A percentile compares a stretch with the other conserved stretches of the same genome.
Evolutionary conservation across 108 stramenopile species (phyloP).

Genomic region (Nannochloropsis gaditana): DNA sequence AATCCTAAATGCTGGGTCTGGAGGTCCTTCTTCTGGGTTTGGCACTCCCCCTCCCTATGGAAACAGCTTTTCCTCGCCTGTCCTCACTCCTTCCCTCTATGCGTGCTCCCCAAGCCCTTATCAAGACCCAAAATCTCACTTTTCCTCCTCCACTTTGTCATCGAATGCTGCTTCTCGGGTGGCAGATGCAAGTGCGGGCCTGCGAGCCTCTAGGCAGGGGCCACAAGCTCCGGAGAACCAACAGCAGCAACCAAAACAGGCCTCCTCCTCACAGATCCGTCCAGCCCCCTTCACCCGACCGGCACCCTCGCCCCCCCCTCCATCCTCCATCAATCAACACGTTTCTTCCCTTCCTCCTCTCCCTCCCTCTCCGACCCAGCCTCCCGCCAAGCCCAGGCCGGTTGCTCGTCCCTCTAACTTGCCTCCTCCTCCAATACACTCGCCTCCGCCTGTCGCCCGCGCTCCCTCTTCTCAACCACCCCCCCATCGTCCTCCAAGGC

Average conservation of each 20-base stretch:
- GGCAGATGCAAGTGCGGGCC: not conserved
- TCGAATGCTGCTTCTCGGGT: not conserved
- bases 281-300: not conserved
- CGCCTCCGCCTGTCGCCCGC: not conserved
- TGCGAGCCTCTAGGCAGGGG: not conserved
- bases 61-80: not conserved
- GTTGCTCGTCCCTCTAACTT: not conserved
- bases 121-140: too few relatives aligned
- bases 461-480: too few relatives aligned
- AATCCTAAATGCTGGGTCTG: not conserved
- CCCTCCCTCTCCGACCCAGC: not conserved
- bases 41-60: not conserved
- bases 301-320: not conserved
- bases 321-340: not conserved
- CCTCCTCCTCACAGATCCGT: constrained; percentile 9
- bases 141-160: not conserved
- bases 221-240: not conserved
- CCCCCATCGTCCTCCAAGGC: too few relatives aligned
- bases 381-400: not conserved
- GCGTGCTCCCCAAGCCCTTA: not conserved
- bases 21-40: not conserved
- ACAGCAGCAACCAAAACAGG: not conserved
- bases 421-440: not conserved
- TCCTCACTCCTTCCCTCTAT: not conserved
- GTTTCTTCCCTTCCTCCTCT: not conserved